Evolutionary conservation across 2,329 filamentous ascomycete genomes (phyloP), one percentile per base, ranked within the genome.

Genomic region (Alternaria hordeiaustralica): DNA sequence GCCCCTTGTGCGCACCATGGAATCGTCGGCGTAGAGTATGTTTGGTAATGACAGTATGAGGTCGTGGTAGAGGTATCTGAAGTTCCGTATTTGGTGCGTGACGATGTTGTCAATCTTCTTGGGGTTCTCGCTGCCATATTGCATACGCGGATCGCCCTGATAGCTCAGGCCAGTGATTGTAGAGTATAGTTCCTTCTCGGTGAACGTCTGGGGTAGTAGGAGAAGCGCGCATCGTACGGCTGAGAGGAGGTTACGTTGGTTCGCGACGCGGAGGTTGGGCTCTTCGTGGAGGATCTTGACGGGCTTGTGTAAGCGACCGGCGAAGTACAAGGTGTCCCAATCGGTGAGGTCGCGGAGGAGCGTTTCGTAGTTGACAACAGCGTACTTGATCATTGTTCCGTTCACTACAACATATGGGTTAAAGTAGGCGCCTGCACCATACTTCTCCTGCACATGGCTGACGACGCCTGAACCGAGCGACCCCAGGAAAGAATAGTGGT

Each of bases 211-310:
- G 0, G 94, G 94, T 1, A 99, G 86, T 23, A 99, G 88, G 1
- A 99, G 86, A 1, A 99, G 87, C 0, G 96, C 93, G 4, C 94
- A 95, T 61, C 96, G 92, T 6, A 98, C 85, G 3, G 96, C 96
- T 9, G 95, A 95, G 46, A 98, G 87, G 18, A 99, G 87, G 78
- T 99, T 99, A 79, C 96, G 91, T 80, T 99, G 96, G 80, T 99
- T 98, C 5, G 95, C 93, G 30, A 98, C 88, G 30, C 96, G 92
- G 44, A 99, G 94, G 54, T 90, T 90, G 1, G 96, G 93, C 75
- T 99, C 93, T 78, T 99, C 96, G 55, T 94, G 91, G 18, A 99
- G 87, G 70, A 99, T 98, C 84, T 99, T 98, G 80, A 97, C 96
- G 2, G 96, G 96, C 79, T 99, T 99, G 68, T 99, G 96, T 56